Percentiles rank a stretch among this genome's conserved stretches.
phyloP scores from a whole-genome alignment of 192 early-diverging fungal genomes.

The Neocallimastix lanati region DNA sequence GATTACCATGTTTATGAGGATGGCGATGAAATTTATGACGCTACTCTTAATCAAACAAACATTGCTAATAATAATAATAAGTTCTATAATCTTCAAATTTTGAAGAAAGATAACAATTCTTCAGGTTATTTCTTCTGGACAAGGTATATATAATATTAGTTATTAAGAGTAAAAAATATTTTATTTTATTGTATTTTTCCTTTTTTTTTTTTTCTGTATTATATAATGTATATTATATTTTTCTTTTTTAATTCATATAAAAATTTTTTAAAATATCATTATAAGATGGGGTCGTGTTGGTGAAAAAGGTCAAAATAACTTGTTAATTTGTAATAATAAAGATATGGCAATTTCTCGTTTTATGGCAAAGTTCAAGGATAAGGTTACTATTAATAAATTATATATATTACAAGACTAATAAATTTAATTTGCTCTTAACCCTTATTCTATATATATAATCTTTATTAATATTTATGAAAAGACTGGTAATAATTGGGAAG shows the following conservation, averaged over 20 bases:
- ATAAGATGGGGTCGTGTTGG: conserved; percentile 59
- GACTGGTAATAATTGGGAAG: conserved; percentile 46
- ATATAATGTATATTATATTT: too few relatives aligned
- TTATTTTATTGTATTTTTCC: neutral
- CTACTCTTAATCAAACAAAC: conserved; percentile 50
- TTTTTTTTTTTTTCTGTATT: neutral
- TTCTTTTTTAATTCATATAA: too few relatives aligned
- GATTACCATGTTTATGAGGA: neutral
- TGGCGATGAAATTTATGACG: conserved; percentile 22
- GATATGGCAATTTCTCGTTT: conserved; percentile 14
- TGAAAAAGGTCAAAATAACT: conserved; percentile 25
- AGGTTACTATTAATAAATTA: conserved; percentile 10
- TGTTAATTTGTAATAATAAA: conserved; percentile 1
- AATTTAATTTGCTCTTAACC: too few relatives aligned
- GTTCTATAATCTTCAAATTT: conserved; percentile 49
- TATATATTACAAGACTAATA: too few relatives aligned
- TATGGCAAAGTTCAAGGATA: conserved; percentile 38
- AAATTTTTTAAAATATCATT: too few relatives aligned
- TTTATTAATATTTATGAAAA: too few relatives aligned
- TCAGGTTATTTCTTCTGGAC: conserved; percentile 31
- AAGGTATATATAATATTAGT: conserved; percentile 9
- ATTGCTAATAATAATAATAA: conserved; percentile 53
- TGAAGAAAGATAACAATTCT: conserved; percentile 10
- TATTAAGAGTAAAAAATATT: too few relatives aligned
- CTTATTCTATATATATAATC: too few relatives aligned